phyloP scores from a whole-genome alignment of 192 early-diverging fungal genomes.

The Coemansia sp. region DNA sequence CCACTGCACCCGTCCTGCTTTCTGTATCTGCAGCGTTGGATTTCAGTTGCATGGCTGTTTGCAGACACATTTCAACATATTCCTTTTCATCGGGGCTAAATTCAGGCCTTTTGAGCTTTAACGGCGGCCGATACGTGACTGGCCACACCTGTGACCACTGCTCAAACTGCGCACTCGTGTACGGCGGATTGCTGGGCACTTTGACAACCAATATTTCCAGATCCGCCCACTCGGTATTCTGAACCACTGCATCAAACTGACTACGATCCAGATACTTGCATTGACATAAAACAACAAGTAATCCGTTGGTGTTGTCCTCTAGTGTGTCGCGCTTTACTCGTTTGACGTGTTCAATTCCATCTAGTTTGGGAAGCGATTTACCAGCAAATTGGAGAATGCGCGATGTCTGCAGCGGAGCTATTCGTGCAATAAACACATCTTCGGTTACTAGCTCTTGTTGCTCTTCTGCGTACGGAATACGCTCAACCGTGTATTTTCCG shows the following conservation, averaged over 20 bases:
- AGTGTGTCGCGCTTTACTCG: slow-evolving; percentile 19
- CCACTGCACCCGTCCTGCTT: background rate
- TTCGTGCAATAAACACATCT: slow-evolving; percentile 20
- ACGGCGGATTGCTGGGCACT: slow-evolving; percentile 64
- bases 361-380: slow-evolving; percentile 25
- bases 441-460: slow-evolving; percentile 34
- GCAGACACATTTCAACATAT: slow-evolving; percentile 18
- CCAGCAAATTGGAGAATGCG: slow-evolving; percentile 19
- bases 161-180: slow-evolving; percentile 70
- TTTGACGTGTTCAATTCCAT: slow-evolving; percentile 44
- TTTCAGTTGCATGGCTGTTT: background rate
- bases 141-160: slow-evolving; percentile 83
- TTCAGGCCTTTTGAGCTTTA: slow-evolving; percentile 6
- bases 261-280: slow-evolving; percentile 14
- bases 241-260: slow-evolving; percentile 5
- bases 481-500: slow-evolving; percentile 15
- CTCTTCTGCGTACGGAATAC: slow-evolving; percentile 35
- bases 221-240: slow-evolving; percentile 21
- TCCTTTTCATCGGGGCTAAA: slow-evolving; percentile 15
- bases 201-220: slow-evolving; percentile 5
- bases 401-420: slow-evolving; percentile 19
- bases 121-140: slow-evolving; percentile 63
- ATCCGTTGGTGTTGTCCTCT: background rate
- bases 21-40: background rate
- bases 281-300: slow-evolving; percentile 39